Base-by-base conservation (phyloP, 345 rosid species). In the Trapa bicornis region DNA sequence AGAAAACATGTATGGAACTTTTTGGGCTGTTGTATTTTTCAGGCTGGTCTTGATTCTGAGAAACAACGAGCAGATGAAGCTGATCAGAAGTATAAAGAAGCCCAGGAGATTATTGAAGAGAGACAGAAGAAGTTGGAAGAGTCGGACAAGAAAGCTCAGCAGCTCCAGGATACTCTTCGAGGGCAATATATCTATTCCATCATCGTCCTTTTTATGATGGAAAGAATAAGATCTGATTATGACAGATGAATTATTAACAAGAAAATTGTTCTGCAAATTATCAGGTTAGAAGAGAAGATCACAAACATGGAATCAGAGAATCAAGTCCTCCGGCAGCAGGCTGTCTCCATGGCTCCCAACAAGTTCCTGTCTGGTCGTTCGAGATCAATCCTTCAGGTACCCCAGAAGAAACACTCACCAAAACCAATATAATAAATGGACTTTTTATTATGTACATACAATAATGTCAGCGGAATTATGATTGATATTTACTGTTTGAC, bases 281-380 rank as follows among this genome's bases (percentile, higher is more conserved):
- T 69, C 70, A 92, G 98, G 81, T 77, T 85, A 74, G 98, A 92
- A 77, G 98, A 92, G 80, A 92, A 87, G 78, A 81, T 89, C 63
- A 65, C 72, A 47, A 92, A 92, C 74, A 70, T 87, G 71, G 96
- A 87, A 77, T 92, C 98, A 15, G 98, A 89, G 79, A 89, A 89
- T 71, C 82, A 86, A 89, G 98, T 92, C 39, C 81, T 92, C 61
- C 79, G 96, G 60, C 98, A 92, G 73, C 98, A 92, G 75, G 96
- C 96, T 65, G 89, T 92, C 67, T 86, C 96, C 38, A 84, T 92
- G 86, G 85, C 98, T 70, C 95, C 98, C n/a, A 92, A 84, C 65
- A 89, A 86, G 75, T 87, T 87, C 80, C 89, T 92, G 66, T 89
- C 98, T 38, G 95, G 92, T 56, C 95, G 98, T 72, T 89, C 96